A percentile compares a stretch with the other conserved stretches of the same genome.
Evolutionary conservation across 164 flowering plant genomes (phyloP).

Genomic region (Chimonanthus salicifolius): DNA sequence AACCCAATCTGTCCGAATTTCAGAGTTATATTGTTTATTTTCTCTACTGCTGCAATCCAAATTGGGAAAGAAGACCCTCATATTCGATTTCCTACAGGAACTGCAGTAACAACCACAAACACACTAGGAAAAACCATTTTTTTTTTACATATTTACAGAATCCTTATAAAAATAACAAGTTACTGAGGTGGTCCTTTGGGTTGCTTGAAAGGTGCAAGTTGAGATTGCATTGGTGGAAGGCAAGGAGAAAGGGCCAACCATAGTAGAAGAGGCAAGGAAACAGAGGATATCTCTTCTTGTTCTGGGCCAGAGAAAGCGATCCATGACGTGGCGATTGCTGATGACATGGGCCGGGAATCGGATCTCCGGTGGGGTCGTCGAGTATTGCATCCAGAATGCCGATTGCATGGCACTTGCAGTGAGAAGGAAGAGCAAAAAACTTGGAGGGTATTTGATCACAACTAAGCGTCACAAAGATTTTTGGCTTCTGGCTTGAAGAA

Average conservation of each 20-base stretch:
- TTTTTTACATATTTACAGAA: neutral
- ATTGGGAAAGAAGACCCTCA: too few relatives aligned
- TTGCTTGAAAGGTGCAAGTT: conserved; percentile 36
- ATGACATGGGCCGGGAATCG: conserved; percentile 56
- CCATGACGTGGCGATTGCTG: conserved; percentile 60
- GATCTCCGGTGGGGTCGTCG: conserved; percentile 39
- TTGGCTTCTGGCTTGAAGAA: conserved; percentile 67
- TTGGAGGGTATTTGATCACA: conserved; percentile 70
- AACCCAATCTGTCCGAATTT: too few relatives aligned
- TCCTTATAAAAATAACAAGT: neutral
- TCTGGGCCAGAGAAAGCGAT: conserved; percentile 64
- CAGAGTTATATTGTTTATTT: too few relatives aligned
- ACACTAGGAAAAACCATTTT: neutral
- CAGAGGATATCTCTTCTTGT: conserved; percentile 60
- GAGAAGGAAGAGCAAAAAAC: conserved; percentile 55
- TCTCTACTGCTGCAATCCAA: too few relatives aligned
- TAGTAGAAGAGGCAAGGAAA: conserved; percentile 65
- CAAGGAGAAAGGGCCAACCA: conserved; percentile 64
- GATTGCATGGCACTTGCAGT: conserved; percentile 72
- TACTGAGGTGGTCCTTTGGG: neutral
- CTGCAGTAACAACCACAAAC: too few relatives aligned
- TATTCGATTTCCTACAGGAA: too few relatives aligned
- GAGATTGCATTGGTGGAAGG: conserved; percentile 62
- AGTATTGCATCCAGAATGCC: conserved; percentile 69
- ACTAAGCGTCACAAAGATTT: conserved; percentile 72